Conservation (phyloP, 2,329 filamentous ascomycete genomes). For the Salinomyces thailandicus region DNA sequence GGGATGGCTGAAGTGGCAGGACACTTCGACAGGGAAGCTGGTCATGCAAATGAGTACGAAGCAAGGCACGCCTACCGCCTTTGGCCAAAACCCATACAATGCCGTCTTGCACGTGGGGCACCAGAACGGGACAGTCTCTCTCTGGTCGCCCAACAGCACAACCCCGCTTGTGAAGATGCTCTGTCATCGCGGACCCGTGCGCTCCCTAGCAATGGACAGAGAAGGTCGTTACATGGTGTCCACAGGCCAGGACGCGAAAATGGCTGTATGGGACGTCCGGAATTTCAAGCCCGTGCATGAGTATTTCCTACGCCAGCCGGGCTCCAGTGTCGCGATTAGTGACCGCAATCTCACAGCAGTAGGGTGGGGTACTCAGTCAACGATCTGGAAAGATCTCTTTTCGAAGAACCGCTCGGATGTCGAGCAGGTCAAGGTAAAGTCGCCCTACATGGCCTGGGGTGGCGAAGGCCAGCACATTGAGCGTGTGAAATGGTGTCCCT, state of each 20-base stretch:
- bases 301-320: constrained; percentile 76
- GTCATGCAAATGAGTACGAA: constrained; percentile 78
- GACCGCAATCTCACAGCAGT: constrained; percentile 81
- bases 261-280: constrained; percentile 92
- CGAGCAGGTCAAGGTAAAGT: constrained; percentile 69
- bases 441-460: constrained; percentile 88
- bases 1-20: constrained; percentile 85
- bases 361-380: constrained; percentile 80
- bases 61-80: constrained; percentile 69
- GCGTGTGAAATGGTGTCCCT: constrained; percentile 82
- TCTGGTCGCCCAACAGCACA: constrained; percentile 89
- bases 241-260: constrained; percentile 76
- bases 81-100: constrained; percentile 85
- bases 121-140: constrained; percentile 84
- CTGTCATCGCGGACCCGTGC: constrained; percentile 79
- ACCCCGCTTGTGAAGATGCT: constrained; percentile 84
- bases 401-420: constrained; percentile 47
- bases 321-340: constrained; percentile 74
- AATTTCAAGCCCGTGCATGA: constrained; percentile 88
- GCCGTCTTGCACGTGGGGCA: constrained; percentile 87
- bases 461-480: constrained; percentile 74
- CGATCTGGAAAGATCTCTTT: constrained; percentile 86
- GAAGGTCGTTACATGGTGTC: constrained; percentile 94
- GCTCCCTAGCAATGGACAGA: constrained; percentile 73
- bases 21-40: constrained; percentile 84